Evolutionary conservation across 2,329 filamentous ascomycete genomes (phyloP).

Genomic region (Colletotrichum higginsianum): DNA sequence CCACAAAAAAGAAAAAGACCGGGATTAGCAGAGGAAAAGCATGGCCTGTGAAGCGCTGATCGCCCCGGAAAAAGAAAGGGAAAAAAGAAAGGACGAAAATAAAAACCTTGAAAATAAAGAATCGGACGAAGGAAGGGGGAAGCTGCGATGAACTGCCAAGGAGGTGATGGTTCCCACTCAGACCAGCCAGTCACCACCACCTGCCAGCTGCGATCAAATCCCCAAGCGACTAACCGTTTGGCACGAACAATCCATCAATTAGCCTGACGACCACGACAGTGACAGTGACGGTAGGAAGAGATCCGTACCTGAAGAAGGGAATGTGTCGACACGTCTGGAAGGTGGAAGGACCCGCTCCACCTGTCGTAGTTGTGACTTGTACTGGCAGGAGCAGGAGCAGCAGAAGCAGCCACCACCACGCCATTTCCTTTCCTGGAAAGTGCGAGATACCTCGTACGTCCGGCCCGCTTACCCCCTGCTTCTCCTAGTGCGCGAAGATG

Average conservation of each 20-base stretch:
- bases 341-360: constrained; percentile 23
- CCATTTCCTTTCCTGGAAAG: constrained; percentile 37
- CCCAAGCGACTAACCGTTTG: not conserved
- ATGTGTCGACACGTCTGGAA: not conserved
- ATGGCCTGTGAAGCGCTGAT: constrained; percentile 32
- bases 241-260: not conserved
- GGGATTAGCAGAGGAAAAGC: constrained; percentile 29
- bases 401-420: constrained; percentile 23
- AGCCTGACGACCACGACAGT: constrained; percentile 12
- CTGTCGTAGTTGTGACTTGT: constrained; percentile 14
- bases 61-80: constrained; percentile 8
- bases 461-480: constrained; percentile 31
- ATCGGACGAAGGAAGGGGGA: constrained; percentile 24
- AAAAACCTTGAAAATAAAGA: not conserved
- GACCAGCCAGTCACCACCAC: not conserved
- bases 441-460: constrained; percentile 31
- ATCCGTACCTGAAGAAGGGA: not conserved
- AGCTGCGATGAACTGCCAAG: constrained; percentile 33
- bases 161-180: constrained; percentile 21
- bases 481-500: constrained; percentile 24
- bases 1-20: constrained; percentile 36
- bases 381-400: constrained; percentile 8
- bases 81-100: not conserved
- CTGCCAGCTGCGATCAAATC: not conserved
- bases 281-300: constrained; percentile 5